Percentiles rank a stretch among this genome's conserved stretches.
These are phyloP conservation scores for Ceratocystis cacaofunesta DNA, from an alignment of 2,329 filamentous ascomycete species.

Conservation along the genomic window DNA sequence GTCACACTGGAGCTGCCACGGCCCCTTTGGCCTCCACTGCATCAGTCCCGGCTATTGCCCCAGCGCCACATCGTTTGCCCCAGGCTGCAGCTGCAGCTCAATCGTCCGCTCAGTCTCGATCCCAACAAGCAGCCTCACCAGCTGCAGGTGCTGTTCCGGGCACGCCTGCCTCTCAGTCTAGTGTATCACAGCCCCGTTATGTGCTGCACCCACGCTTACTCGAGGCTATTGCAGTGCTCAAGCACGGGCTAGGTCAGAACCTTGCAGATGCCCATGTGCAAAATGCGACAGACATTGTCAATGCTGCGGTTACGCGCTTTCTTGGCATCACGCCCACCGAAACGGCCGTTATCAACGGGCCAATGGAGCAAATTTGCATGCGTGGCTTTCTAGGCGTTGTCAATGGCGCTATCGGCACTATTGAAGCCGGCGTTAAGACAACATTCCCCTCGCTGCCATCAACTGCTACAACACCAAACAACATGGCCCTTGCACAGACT, in stretches of 20 bases:
- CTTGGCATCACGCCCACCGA: conserved; percentile 30
- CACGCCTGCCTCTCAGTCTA: conserved; percentile 9
- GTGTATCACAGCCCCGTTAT: conserved; percentile 20
- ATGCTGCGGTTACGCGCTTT: conserved; percentile 38
- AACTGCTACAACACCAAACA: conserved; percentile 19
- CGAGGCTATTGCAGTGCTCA: conserved; percentile 31
- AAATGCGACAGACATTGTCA: conserved; percentile 33
- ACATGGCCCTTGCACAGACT: conserved; percentile 13
- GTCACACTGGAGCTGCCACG: neutral
- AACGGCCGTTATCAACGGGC: conserved; percentile 30
- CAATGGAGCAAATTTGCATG: conserved; percentile 34
- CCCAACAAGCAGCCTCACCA: conserved; percentile 13
- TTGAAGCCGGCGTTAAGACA: conserved; percentile 25
- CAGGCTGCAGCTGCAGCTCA: neutral
- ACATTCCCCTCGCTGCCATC: conserved; percentile 18
- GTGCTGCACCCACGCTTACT: conserved; percentile 33
- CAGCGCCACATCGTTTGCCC: neutral
- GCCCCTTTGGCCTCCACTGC: neutral
- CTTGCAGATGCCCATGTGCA: conserved; percentile 30
- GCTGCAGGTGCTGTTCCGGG: conserved; percentile 6
- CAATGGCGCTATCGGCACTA: conserved; percentile 27
- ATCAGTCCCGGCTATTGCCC: neutral
- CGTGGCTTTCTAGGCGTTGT: conserved; percentile 30
- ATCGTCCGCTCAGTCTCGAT: neutral
- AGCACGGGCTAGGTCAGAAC: conserved; percentile 33